phyloP scores from a whole-genome alignment of 2,329 filamentous ascomycete species.

The Domatiomyces globalis region DNA sequence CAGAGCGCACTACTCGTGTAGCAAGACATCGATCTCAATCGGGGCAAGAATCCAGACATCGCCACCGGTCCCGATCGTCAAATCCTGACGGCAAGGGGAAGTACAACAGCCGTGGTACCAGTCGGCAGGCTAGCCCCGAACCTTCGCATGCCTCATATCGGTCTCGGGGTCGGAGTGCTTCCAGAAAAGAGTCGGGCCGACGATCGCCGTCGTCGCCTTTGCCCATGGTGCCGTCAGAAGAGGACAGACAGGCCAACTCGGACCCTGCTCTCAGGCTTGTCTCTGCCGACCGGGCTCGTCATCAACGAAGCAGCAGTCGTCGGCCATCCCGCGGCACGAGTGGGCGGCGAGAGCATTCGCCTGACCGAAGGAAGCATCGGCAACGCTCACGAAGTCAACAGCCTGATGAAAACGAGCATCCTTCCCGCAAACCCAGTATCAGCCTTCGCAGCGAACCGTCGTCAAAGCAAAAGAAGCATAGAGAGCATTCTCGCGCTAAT shows the following conservation, averaged over 20 bases:
- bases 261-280: conserved; percentile 41
- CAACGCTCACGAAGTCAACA: conserved; percentile 25
- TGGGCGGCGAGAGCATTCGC: conserved; percentile 32
- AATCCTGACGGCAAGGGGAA: conserved; percentile 20
- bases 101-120: conserved; percentile 21
- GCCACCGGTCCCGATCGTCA: conserved; percentile 27
- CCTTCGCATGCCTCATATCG: conserved; percentile 24
- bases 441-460: neutral
- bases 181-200: conserved; percentile 42
- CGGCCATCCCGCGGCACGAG: conserved; percentile 32
- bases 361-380: conserved; percentile 29
- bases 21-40: neutral
- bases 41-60: conserved; percentile 13
- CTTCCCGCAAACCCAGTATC: conserved; percentile 8
- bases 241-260: conserved; percentile 37
- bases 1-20: conserved; percentile 5
- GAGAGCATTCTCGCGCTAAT: neutral
- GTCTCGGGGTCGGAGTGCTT: conserved; percentile 46
- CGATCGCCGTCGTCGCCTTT: conserved; percentile 70
- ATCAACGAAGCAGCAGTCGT: conserved; percentile 34
- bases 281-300: conserved; percentile 30
- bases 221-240: conserved; percentile 52
- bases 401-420: conserved; percentile 17
- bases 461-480: neutral
- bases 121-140: conserved; percentile 28